Evolutionary conservation across 1,139 yeast genomes (phyloP), one percentile per base, ranked within the genome.

Genomic region (Kodamaea suecica): DNA sequence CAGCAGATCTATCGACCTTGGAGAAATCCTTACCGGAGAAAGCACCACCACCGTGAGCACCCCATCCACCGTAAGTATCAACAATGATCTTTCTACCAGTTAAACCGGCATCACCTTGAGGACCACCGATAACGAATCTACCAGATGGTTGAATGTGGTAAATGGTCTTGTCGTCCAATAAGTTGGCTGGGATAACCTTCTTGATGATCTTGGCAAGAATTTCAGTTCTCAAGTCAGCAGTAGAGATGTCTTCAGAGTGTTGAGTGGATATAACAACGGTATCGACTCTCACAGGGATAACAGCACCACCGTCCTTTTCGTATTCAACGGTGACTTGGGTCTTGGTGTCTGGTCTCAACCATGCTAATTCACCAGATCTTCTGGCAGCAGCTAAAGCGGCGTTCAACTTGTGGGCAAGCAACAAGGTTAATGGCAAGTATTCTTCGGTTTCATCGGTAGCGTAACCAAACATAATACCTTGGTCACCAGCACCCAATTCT

Each of bases 41-140:
- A 50, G 98, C 98, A 80, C 99, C 99, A 78, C 99, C 99, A 73
- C 99, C 99, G 78, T 92, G 98, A 58, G 98, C 97, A 72, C 98
- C 97, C 94, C 98, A 94, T 58, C 99, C 98, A 76, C 99, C 99
- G 74, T 92, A 92, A 48, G 98, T 95, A 72, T 92, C 99, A 63
- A 92, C 99, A 61, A 92, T 92, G 67, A 92, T 92, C 79, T 92
- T 92, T 76, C 99, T 88, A 69, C 99, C 99, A 53, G 99, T 92
- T 60, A 92, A 76, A 76, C 99, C 99, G 50, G 99, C 98, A 64
- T 92, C 99, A 79, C 99, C 99, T 74, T 92, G 98, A 53, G 98
- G 98, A 67, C 99, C 99, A 73, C 99, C 99, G 65, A 92, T 92
- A 59, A 94, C 97, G 80, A 92, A 92, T 72, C 97, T 84, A 56